Base-by-base conservation (phyloP, 768 basidiomycete species). In the Favolaschia claudopus region DNA sequence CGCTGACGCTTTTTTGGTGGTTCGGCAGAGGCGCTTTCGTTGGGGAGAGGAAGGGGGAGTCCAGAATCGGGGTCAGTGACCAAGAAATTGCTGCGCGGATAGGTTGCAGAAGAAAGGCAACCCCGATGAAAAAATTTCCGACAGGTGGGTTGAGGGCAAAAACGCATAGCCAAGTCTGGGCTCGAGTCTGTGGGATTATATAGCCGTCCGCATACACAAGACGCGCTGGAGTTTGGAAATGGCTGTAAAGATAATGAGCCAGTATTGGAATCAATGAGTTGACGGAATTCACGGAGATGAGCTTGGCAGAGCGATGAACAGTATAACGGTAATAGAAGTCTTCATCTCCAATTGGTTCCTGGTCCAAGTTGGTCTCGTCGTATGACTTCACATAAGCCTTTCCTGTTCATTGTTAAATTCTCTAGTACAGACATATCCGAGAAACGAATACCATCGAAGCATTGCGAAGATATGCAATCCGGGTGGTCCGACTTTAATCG, bases 111-210 rank as follows among this genome's bases (percentile, higher is more conserved):
- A 59, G 31, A 15, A 2, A 88, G 69, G 58, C 87, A 88, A 0
- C 57, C 22, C 9, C 76, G 73, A 63, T 88, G 87, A 58, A 79
- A 86, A 12, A 72, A 76, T 4, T 65, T 74, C 15, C 76, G 66
- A 57, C 86, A 88, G 0, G 64, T 55, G 0, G 80, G 83, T 0
- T 84, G 79, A 0, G 86, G 85, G 64, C 86, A 88, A 55, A 85
- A 85, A 53, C 86, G 83, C 70, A 82, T 83, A 7, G 82, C 29
- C 8, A 62, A 61, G 9, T 48, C 20, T 6, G 63, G 51, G 24
- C 68, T 46, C 32, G 67, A 24, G 31, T 71, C 60, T 38, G 80
- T 74, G 0, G 85, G 81, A 25, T 71, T 72, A 60, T 87, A 88
- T 0, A 82, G 78, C 5, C 69, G 37, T 10, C 64, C 62, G 71